phyloP scores from a whole-genome alignment of 371 early-diverging fungal species.

The Nematocida ironsii region DNA sequence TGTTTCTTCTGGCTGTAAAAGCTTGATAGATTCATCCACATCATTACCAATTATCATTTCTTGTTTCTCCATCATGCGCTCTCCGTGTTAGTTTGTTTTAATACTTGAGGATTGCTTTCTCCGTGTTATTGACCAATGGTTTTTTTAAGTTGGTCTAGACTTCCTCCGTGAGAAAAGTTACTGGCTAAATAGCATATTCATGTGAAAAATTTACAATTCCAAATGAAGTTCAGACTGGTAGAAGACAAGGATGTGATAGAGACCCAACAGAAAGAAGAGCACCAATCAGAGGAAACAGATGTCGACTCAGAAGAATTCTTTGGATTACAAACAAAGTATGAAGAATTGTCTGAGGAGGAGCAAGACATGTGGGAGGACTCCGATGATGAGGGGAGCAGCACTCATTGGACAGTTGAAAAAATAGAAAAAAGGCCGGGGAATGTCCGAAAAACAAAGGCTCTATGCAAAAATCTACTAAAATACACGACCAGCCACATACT shows the following conservation, averaged over 20 bases:
- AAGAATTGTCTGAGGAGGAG: constrained; percentile 2
- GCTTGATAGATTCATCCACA: neutral
- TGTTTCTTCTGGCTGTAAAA: neutral
- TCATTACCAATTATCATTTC: constrained; percentile 13
- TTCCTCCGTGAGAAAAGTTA: neutral
- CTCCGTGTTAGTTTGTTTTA: neutral
- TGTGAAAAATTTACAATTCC: constrained; percentile 22
- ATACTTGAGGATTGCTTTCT: constrained; percentile 6
- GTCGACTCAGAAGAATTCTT: neutral
- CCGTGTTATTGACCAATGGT: neutral
- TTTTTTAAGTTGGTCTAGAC: neutral
- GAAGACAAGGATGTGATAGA: neutral
- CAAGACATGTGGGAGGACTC: constrained; percentile 14
- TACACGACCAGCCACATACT: neutral
- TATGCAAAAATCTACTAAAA: constrained; percentile 12
- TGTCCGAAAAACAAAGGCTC: neutral
- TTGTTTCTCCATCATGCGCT: constrained; percentile 17
- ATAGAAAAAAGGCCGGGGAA: constrained; percentile 4
- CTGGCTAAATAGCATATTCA: constrained; percentile 5
- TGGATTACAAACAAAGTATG: neutral
- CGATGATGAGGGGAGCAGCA: neutral
- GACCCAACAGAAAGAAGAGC: neutral
- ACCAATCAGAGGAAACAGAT: neutral
- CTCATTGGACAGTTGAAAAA: constrained; percentile 23
- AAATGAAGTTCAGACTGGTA: constrained; percentile 21